Conservation (phyloP, 805 yeast genomes). For the Candida odintsovae region DNA sequence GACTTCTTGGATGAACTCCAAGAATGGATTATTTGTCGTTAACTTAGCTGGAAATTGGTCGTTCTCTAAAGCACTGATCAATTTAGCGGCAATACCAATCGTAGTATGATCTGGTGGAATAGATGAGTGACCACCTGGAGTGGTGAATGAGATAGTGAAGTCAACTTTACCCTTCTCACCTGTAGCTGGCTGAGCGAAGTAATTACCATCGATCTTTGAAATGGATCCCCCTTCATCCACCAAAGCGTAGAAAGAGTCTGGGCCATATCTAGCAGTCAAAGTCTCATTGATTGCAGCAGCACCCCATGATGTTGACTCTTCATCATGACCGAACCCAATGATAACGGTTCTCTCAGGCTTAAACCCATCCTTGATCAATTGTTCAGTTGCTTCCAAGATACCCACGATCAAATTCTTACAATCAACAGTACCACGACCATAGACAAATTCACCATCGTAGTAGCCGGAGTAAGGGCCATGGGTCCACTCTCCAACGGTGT, state of each 20-base stretch:
- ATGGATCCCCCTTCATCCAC: conserved; percentile 63
- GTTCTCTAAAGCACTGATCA: conserved; percentile 49
- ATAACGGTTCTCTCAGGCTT: conserved; percentile 58
- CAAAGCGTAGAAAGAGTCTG: conserved; percentile 51
- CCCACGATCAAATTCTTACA: conserved; percentile 67
- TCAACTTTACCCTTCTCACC: conserved; percentile 38
- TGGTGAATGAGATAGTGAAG: conserved; percentile 41
- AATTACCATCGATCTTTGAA: conserved; percentile 30
- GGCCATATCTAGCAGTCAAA: conserved; percentile 51
- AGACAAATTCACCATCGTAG: conserved; percentile 56
- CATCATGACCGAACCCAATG: conserved; percentile 72
- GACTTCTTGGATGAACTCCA: conserved; percentile 48
- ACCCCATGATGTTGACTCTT: conserved; percentile 50
- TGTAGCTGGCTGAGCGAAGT: conserved; percentile 41
- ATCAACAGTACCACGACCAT: conserved; percentile 78
- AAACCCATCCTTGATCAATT: conserved; percentile 43
- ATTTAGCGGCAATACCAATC: conserved; percentile 67
- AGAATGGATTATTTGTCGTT: conserved; percentile 52
- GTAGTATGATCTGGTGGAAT: conserved; percentile 76
- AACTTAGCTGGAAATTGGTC: conserved; percentile 42
- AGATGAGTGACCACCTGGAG: conserved; percentile 79
- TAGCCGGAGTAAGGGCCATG: conserved; percentile 62
- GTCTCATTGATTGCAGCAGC: conserved; percentile 33
- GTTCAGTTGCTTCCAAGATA: conserved; percentile 60
- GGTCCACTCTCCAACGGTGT: conserved; percentile 54